These are phyloP conservation scores for Tuber indicum DNA, from an alignment of 495 filamentous ascomycete species.

Conservation along the genomic window DNA sequence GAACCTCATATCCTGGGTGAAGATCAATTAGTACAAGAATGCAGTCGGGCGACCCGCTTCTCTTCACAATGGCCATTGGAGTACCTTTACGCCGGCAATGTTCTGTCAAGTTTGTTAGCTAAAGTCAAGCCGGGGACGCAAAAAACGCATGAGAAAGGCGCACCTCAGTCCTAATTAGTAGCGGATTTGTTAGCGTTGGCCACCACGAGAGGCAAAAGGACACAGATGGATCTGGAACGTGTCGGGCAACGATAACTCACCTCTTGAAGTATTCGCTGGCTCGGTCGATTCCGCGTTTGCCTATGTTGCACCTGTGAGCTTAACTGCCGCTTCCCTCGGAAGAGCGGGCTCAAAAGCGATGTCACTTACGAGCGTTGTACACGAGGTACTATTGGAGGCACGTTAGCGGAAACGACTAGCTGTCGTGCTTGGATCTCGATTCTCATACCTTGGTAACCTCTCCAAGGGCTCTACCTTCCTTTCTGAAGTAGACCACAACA, in stretches of 20 bases:
- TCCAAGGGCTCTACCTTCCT: slow-evolving; percentile 91
- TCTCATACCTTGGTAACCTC: slow-evolving; percentile 81
- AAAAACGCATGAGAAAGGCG: slow-evolving; percentile 14
- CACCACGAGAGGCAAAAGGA: not conserved
- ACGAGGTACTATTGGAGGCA: slow-evolving; percentile 59
- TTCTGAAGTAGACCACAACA: slow-evolving; percentile 98
- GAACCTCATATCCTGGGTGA: slow-evolving; percentile 76
- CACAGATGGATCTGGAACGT: slow-evolving; percentile 4
- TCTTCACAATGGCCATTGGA: not conserved
- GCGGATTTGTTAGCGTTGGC: slow-evolving; percentile 12
- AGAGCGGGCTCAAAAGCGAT: slow-evolving; percentile 34
- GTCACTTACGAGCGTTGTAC: slow-evolving; percentile 72
- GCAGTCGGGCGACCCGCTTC: slow-evolving; percentile 9
- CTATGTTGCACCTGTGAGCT: slow-evolving; percentile 29
- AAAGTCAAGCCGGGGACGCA: slow-evolving; percentile 18
- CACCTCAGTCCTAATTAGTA: slow-evolving; percentile 35
- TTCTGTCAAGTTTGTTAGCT: slow-evolving; percentile 45
- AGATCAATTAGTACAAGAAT: slow-evolving; percentile 30
- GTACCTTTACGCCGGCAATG: slow-evolving; percentile 85
- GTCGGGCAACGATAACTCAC: slow-evolving; percentile 21
- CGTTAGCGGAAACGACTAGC: not conserved
- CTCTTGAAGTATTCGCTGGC: slow-evolving; percentile 97
- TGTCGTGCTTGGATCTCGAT: slow-evolving; percentile 6
- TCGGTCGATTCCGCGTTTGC: slow-evolving; percentile 69
- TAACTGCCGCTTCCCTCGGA: slow-evolving; percentile 7